Conservation (phyloP, 768 basidiomycete genomes). For the Cyclocybe cylindracea region DNA sequence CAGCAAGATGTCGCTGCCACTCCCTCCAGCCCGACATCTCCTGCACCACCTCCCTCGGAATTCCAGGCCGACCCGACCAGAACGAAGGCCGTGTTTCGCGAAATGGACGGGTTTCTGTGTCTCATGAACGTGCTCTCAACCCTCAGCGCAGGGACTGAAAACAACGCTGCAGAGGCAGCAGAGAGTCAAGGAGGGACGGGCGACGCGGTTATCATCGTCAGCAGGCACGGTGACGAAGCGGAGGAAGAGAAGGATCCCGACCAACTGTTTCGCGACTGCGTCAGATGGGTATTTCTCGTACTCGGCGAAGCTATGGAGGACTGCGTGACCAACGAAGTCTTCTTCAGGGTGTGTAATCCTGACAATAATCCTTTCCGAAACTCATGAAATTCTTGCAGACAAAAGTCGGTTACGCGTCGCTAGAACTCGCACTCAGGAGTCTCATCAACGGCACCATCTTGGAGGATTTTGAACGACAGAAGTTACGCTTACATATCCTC, state of each 20-base stretch:
- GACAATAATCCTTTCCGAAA: neutral
- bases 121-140: slow-evolving; percentile 74
- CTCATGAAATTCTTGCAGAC: slow-evolving; percentile 30
- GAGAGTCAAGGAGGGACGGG: neutral
- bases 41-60: neutral
- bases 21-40: neutral
- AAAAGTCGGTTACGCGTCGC: slow-evolving; percentile 64
- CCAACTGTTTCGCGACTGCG: slow-evolving; percentile 32
- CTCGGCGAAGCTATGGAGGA: slow-evolving; percentile 63
- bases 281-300: slow-evolving; percentile 63
- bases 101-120: slow-evolving; percentile 79
- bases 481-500: slow-evolving; percentile 40
- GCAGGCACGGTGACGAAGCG: slow-evolving; percentile 30
- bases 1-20: slow-evolving; percentile 48
- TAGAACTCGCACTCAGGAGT: slow-evolving; percentile 58
- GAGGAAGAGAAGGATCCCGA: slow-evolving; percentile 14
- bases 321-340: slow-evolving; percentile 55
- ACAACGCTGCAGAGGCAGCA: neutral
- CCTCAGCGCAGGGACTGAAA: slow-evolving; percentile 33
- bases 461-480: slow-evolving; percentile 30
- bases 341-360: slow-evolving; percentile 59
- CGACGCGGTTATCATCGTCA: neutral
- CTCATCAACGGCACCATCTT: slow-evolving; percentile 24
- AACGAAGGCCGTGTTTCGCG: slow-evolving; percentile 78
- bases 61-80: neutral